Conservation (phyloP, 2,329 filamentous ascomycete genomes). For the Talaromyces islandicus region DNA sequence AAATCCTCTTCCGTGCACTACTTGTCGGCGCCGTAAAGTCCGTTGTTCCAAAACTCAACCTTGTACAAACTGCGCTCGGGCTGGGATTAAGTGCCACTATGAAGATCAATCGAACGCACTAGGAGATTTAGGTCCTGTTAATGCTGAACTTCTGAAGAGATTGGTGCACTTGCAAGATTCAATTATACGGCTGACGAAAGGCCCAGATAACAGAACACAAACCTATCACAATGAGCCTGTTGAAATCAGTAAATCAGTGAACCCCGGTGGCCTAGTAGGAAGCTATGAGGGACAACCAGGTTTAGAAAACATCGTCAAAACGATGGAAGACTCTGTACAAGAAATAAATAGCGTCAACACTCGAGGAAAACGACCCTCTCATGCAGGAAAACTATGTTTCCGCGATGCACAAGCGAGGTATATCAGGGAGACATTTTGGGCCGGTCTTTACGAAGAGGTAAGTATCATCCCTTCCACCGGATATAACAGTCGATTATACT, state of each 20-base stretch:
- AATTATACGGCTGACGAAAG: not conserved
- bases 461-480: not conserved
- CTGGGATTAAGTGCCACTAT: not conserved
- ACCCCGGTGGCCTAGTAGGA: not conserved
- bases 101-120: not conserved
- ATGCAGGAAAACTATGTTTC: not conserved
- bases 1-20: not conserved
- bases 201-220: not conserved
- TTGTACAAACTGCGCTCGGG: not conserved
- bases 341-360: not conserved
- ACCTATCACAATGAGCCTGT: not conserved
- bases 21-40: not conserved
- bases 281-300: not conserved
- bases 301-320: not conserved
- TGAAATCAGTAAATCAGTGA: not conserved
- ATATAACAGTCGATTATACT: not conserved
- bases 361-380: not conserved
- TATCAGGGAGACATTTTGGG: not conserved
- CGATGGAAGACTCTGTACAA: not conserved
- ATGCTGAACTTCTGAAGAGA: not conserved
- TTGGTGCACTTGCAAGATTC: not conserved
- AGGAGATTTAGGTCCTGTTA: not conserved
- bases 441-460: not conserved
- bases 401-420: not conserved
- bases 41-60: not conserved